A percentile compares a stretch with the other conserved stretches of the same genome.
These are phyloP conservation scores for Podila epicladia DNA, from an alignment of 192 early-diverging fungal species.

Conservation along the genomic window DNA sequence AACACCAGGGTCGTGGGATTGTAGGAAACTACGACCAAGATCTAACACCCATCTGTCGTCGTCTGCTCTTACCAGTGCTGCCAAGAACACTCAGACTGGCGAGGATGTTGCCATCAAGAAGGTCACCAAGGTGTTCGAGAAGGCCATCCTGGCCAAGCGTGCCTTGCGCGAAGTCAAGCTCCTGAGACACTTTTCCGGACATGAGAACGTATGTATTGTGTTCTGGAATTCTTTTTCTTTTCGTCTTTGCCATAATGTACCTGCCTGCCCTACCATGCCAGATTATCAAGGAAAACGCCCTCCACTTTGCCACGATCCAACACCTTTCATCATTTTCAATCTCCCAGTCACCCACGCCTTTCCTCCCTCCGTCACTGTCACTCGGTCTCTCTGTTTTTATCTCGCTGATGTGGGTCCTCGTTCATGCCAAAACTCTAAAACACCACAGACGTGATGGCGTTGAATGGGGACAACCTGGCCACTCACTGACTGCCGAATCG, in stretches of 20 bases:
- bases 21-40: too few relatives aligned
- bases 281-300: too few relatives aligned
- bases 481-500: background rate
- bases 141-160: conserved; percentile 91
- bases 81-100: conserved; percentile 82
- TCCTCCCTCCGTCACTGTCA: background rate
- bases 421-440: too few relatives aligned
- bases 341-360: background rate
- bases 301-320: too few relatives aligned
- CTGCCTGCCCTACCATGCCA: background rate
- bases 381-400: too few relatives aligned
- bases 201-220: conserved; percentile 78
- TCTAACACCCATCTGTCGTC: background rate
- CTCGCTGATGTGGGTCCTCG: too few relatives aligned
- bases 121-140: conserved; percentile 80
- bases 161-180: conserved; percentile 96
- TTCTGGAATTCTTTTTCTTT: background rate
- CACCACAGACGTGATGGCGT: too few relatives aligned
- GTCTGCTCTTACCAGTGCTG: conserved; percentile 66
- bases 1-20: too few relatives aligned
- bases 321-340: background rate
- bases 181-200: conserved; percentile 93
- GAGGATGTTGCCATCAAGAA: conserved; percentile 93
- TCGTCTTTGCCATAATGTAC: background rate
- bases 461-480: too few relatives aligned